These are phyloP conservation scores for Rhizopus arrhizus DNA, from an alignment of 371 early-diverging fungal genomes.

Conservation along the genomic window DNA sequence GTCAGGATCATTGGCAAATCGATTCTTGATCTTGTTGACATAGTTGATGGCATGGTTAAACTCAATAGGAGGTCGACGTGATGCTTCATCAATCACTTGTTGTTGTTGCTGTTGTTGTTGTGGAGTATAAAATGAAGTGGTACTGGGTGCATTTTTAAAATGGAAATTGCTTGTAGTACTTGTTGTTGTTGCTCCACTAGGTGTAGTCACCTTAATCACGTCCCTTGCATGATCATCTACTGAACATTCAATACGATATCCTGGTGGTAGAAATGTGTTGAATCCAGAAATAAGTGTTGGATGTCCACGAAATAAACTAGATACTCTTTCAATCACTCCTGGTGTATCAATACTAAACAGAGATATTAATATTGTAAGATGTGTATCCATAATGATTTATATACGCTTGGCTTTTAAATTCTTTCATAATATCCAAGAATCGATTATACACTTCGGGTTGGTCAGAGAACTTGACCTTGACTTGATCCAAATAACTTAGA, in stretches of 20 bases:
- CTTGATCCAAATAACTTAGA: conserved; percentile 94
- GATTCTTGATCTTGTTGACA: conserved; percentile 96
- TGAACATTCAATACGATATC: conserved; percentile 88
- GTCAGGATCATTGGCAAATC: conserved; percentile 79
- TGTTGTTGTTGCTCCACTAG: conserved; percentile 68
- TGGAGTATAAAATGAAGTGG: conserved; percentile 1
- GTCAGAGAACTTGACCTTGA: conserved; percentile 91
- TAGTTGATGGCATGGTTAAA: conserved; percentile 96
- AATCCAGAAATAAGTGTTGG: conserved; percentile 93
- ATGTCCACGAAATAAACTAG: conserved; percentile 89
- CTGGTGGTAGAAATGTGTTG: conserved; percentile 98
- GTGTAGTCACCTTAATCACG: conserved; percentile 79
- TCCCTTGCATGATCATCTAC: conserved; percentile 64
- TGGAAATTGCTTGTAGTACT: conserved; percentile 35
- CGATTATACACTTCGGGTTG: conserved; percentile 93
- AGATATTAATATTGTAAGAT: background rate
- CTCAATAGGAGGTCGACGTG: conserved; percentile 68
- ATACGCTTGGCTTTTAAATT: conserved; percentile 95
- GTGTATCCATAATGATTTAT: conserved; percentile 35
- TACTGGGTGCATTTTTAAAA: conserved; percentile 3
- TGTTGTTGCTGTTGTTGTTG: conserved; percentile 8
- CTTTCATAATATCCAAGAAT: conserved; percentile 99
- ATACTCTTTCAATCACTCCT: conserved; percentile 95
- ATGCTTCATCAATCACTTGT: background rate
- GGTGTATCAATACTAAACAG: conserved; percentile 86